phyloP scores from a whole-genome alignment of 768 basidiomycete genomes.

The Peribolospora kevripleyi region DNA sequence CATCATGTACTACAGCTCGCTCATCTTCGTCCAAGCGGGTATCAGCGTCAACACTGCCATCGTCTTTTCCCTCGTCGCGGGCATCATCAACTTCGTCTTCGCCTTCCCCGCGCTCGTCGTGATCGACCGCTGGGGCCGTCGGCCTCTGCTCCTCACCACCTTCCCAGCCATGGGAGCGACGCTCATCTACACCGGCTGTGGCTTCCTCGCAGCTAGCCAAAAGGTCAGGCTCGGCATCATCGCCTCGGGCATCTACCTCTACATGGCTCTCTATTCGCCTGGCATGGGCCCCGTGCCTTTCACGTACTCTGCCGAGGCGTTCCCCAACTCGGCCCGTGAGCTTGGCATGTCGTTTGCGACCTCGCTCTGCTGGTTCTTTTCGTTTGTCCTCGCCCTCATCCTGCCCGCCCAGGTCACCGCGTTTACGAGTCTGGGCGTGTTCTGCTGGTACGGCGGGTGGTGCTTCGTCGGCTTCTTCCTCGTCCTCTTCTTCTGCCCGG shows the following conservation, averaged over 20 bases:
- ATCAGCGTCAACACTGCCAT: background rate
- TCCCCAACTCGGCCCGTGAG: slow-evolving; percentile 17
- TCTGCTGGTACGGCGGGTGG: slow-evolving; percentile 12
- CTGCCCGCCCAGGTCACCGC: slow-evolving; percentile 8
- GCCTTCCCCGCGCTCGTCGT: slow-evolving; percentile 40
- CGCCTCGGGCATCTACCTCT: slow-evolving; percentile 19
- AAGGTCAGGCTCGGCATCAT: slow-evolving; percentile 17
- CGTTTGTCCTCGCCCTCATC: slow-evolving; percentile 7
- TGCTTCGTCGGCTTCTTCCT: slow-evolving; percentile 12
- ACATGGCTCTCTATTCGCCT: slow-evolving; percentile 4
- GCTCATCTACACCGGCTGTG: slow-evolving; percentile 14
- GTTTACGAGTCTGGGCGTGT: slow-evolving; percentile 17
- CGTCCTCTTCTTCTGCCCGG: slow-evolving; percentile 18
- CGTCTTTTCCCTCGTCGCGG: slow-evolving; percentile 3
- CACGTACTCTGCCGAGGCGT: slow-evolving; percentile 2
- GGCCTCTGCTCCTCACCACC: slow-evolving; percentile 43
- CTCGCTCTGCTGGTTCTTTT: slow-evolving; percentile 24
- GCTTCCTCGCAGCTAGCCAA: background rate
- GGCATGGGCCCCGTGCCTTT: slow-evolving; percentile 2
- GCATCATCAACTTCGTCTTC: slow-evolving; percentile 18
- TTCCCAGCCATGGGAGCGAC: slow-evolving; percentile 60
- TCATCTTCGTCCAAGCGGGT: slow-evolving; percentile 6
- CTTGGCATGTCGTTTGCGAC: slow-evolving; percentile 20
- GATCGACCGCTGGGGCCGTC: slow-evolving; percentile 33
- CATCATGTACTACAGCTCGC: slow-evolving; percentile 11